Evolutionary conservation across 2,329 filamentous ascomycete species (phyloP).

Genomic region (Stachybotrys echinatus): DNA sequence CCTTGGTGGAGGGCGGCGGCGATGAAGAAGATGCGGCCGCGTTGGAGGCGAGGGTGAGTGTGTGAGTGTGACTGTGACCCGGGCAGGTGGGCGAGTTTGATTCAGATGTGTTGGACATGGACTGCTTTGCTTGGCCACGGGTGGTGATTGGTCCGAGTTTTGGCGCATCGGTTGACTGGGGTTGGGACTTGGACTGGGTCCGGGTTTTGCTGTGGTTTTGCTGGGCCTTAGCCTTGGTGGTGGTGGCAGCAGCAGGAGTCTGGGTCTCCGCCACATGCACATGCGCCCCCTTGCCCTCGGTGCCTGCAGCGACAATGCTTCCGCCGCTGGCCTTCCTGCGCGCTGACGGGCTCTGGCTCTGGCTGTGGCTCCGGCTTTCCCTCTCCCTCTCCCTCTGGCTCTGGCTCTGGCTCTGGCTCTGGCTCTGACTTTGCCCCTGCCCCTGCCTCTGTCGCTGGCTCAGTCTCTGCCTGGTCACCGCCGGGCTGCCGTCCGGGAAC

Average conservation of each 20-base stretch:
- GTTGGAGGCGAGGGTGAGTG: conserved; percentile 15
- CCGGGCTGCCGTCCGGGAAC: conserved; percentile 27
- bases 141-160: conserved; percentile 34
- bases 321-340: not conserved
- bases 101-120: conserved; percentile 29
- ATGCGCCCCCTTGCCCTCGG: not conserved
- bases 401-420: conserved; percentile 3
- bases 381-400: not conserved
- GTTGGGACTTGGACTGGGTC: conserved; percentile 9
- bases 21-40: conserved; percentile 8
- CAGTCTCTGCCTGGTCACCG: conserved; percentile 1
- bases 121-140: conserved; percentile 31
- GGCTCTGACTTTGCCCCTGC: too few species aligned
- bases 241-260: conserved; percentile 9
- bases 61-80: conserved; percentile 7
- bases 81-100: conserved; percentile 24
- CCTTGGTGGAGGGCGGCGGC: conserved; percentile 9
- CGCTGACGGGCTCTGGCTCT: not conserved
- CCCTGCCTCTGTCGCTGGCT: not conserved
- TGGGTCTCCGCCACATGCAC: too few species aligned
- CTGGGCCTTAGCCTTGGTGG: not conserved
- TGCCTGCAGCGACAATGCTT: not conserved
- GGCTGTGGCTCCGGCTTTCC: not conserved
- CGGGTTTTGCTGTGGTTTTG: conserved; percentile 12
- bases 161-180: conserved; percentile 29